Base-by-base conservation (phyloP, 2,329 filamentous ascomycete genomes). In the Colletotrichum cuscutae region DNA sequence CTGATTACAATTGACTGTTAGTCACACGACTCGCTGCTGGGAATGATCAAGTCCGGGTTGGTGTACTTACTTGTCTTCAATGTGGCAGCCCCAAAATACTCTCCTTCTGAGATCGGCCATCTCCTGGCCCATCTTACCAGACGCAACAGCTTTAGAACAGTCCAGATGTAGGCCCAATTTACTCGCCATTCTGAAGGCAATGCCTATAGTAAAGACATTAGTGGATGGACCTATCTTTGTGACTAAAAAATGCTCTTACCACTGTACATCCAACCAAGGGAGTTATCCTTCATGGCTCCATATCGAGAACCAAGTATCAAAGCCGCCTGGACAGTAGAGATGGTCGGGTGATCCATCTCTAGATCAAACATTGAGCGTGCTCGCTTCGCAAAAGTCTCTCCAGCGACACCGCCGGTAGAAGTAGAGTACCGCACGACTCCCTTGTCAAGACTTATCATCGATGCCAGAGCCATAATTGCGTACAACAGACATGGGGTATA, bases 401-500 rank as follows among this genome's bases (percentile, higher is more conserved):
- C 71, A 2, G 56, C 54, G 19, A 65, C 22, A 1, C 60, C 61
- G 4, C 56, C 71, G 3, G 67, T 13, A 3, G 56, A 53, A 19
- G 66, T 30, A 13, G 71, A 73, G 61, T 73, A 73, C 7, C 66
- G 28, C n/a, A 57, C 46, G 6, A 73, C 71, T 1, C 71, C 71
- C 46, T 42, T 73, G 3, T 73, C 71, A 19, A 57, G 71, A 22
- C 71, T 73, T 2, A 71, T 62, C 71, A 73, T 73, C 1, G 71
- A 73, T 4, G 71, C 60, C 11, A 73, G 28, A 11, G 71, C 54
- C 19, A 73, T 61, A 1, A 73, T 56, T 0, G 71, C 71, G 9
- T 73, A 73, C 8, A 73, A 5, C 19, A 73, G 15, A 42, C 56
- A 57, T 0, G 71, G 66, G 1, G 60, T 28, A 24, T 71, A 73